Evolutionary conservation across 75 land plant genomes (phyloP), one percentile per base, ranked within the genome.

Genomic region (Pinus albicaulis): DNA sequence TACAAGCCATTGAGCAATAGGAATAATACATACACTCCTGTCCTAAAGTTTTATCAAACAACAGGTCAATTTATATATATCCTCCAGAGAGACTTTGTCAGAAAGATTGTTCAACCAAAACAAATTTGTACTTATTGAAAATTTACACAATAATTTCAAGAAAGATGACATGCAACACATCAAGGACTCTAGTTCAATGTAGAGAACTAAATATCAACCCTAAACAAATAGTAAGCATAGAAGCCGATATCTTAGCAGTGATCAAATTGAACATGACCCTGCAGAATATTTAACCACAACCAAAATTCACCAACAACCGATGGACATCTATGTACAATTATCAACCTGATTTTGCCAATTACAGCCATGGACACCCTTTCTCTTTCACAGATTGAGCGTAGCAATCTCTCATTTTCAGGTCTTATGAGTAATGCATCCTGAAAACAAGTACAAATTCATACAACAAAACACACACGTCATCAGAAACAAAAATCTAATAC

Each of bases 311-410:
- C 8, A n/a, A n/a, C 41, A 34, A 44, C n/a, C 41, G 5, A 68
- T 8, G 1, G 20, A 3, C 14, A 68, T 2, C 12, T 48, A 41
- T 68, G 53, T 68, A 38, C 13, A 68, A 68, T 3, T 68, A 41
- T n/a, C 52, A 22, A 86, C 88, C 88, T 86, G 74, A 96, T 94
- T 25, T 77, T 82, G 52, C 99, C 97, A 73, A 96, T 91, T 63
- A 96, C 99, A 78, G 99, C 99, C 92, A 96, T 93, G 5, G 99
- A 92, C 22, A 96, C 90, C 76, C 97, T 91, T 77, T 96, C 99
- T 65, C 99, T 81, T n/a, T 86, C 80, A 82, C 99, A 96, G 31
- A 96, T 82, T 62, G 89, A 86, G 19, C 82, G 88, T 56, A 96
- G 84, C 48, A 93, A 61, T n/a, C 63, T 80, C 56, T 89, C 87